A percentile compares a stretch with the other conserved stretches of the same genome.
These are phyloP conservation scores for Perilla frutescens DNA, from an alignment of 257 asterid genomes.

Conservation along the genomic window DNA sequence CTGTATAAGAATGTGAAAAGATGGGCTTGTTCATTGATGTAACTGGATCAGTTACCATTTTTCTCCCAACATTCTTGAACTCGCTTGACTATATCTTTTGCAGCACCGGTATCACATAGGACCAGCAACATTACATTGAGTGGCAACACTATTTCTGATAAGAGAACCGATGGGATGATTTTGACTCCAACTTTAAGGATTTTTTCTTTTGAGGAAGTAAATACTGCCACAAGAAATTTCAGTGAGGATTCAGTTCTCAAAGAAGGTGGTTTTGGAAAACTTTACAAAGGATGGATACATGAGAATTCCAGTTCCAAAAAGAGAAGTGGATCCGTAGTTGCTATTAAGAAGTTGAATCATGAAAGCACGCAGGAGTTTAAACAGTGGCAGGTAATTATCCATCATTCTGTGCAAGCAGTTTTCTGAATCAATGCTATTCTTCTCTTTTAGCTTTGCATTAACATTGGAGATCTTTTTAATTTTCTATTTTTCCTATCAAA, in stretches of 20 bases:
- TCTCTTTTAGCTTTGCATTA: no score
- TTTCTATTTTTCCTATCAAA: no score
- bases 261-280: constrained; percentile 53
- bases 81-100: constrained; percentile 31
- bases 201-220: constrained; percentile 45
- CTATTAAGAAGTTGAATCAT: constrained; percentile 44
- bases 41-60: constrained; percentile 1
- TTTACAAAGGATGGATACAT: constrained; percentile 45
- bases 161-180: no score
- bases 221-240: constrained; percentile 44
- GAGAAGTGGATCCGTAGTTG: constrained; percentile 32
- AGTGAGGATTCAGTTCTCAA: constrained; percentile 35
- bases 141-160: not conserved
- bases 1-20: no score
- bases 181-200: constrained; percentile 15
- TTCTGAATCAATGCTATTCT: no score
- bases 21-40: not conserved
- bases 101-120: constrained; percentile 45
- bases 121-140: no score
- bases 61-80: not conserved
- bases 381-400: constrained; percentile 48
- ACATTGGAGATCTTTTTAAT: no score
- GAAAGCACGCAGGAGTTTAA: constrained; percentile 42
- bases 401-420: not conserved
- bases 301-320: constrained; percentile 1